A percentile compares a stretch with the other conserved stretches of the same genome.
Evolutionary conservation across 78 protist species (phyloP).

Genomic region (Blattamonas nauphoetae): DNA sequence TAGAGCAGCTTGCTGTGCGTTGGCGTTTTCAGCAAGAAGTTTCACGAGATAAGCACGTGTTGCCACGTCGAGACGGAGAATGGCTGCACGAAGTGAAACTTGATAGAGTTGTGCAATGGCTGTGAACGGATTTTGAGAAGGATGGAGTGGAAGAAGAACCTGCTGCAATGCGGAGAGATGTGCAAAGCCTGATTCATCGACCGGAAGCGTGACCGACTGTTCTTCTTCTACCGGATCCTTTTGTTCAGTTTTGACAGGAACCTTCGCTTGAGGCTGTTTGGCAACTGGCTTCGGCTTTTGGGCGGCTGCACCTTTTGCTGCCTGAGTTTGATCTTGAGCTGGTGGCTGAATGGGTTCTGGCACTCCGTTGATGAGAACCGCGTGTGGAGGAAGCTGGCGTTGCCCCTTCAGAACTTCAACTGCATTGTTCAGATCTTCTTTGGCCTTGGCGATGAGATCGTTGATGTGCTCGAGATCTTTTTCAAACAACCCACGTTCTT

Average conservation of each 20-base stretch:
- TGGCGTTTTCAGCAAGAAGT: neutral
- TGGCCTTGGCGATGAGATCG: neutral
- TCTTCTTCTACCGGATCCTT: neutral
- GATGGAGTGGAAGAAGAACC: neutral
- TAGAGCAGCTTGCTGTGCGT: neutral
- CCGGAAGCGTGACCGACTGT: neutral
- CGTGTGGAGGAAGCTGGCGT: neutral
- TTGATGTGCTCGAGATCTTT: neutral
- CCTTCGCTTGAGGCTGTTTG: neutral
- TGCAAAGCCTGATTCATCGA: neutral
- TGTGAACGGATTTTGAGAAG: neutral
- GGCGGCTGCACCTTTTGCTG: neutral
- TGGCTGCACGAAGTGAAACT: neutral
- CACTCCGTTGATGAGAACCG: neutral
- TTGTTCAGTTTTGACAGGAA: neutral
- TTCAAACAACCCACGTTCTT: neutral
- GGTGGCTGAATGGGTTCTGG: neutral
- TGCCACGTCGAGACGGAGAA: neutral
- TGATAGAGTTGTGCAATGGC: neutral
- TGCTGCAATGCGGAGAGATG: neutral
- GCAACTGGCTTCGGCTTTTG: neutral
- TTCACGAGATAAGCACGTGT: neutral
- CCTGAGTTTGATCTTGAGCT: neutral
- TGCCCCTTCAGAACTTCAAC: neutral
- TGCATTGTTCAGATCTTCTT: neutral